Conservation (phyloP, 345 rosid genomes). For the Microthlaspi erraticum region DNA sequence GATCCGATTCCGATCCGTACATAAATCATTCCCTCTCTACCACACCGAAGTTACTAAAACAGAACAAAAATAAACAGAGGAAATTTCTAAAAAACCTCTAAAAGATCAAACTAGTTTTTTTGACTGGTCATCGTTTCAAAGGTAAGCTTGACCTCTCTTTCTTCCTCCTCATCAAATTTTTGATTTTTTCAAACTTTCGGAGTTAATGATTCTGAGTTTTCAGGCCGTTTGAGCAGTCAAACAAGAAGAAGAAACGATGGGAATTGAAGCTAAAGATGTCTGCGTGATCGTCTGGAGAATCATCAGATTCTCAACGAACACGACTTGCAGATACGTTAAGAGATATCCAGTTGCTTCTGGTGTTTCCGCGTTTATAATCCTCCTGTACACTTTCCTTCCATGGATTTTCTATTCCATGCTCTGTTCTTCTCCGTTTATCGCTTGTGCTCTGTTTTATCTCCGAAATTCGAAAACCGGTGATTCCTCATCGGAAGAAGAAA, state of each 20-base stretch:
- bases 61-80: not conserved
- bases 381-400: constrained; percentile 60
- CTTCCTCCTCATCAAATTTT: constrained; percentile 1
- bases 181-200: not conserved
- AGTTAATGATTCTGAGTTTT: constrained; percentile 19
- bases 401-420: constrained; percentile 58
- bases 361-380: constrained; percentile 41
- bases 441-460: constrained; percentile 44
- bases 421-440: constrained; percentile 56
- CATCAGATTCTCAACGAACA: constrained; percentile 46
- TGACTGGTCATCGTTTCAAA: constrained; percentile 44
- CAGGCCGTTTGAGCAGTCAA: not conserved
- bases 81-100: constrained; percentile 24
- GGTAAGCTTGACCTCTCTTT: constrained; percentile 45
- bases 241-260: constrained; percentile 43
- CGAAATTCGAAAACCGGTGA: constrained; percentile 20
- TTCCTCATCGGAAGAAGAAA: constrained; percentile 29
- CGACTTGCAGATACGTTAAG: constrained; percentile 40
- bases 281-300: constrained; percentile 50
- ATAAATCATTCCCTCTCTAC: constrained; percentile 26
- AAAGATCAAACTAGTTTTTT: constrained; percentile 18
- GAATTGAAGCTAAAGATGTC: constrained; percentile 54
- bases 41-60: constrained; percentile 23
- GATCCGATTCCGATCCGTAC: constrained; percentile 43
- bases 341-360: constrained; percentile 59